phyloP scores from a whole-genome alignment of 2,329 filamentous ascomycete species.

The Xylaria sp. region DNA sequence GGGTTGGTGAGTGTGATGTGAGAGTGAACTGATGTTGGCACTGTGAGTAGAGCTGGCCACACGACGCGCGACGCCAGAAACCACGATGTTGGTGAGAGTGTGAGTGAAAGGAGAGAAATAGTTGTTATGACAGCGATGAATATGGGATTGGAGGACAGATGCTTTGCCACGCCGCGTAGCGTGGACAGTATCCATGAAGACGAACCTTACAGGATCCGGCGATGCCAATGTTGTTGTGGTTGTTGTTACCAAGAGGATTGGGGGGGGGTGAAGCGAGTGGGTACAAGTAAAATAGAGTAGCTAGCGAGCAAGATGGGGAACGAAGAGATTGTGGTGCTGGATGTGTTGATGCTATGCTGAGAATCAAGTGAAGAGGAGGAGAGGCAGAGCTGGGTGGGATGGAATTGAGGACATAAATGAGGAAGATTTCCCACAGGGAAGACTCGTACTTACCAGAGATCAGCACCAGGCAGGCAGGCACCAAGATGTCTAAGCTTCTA shows the following conservation, averaged over 20 bases:
- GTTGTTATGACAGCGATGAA: too few relatives aligned
- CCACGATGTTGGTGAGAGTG: too few relatives aligned
- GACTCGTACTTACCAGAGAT: not conserved
- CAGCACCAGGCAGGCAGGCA: not conserved
- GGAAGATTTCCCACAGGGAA: slow-evolving; percentile 10
- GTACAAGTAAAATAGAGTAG: slow-evolving; percentile 61
- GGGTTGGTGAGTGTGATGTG: too few relatives aligned
- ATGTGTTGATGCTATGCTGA: slow-evolving; percentile 52
- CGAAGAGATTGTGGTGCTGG: slow-evolving; percentile 49
- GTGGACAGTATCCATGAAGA: not conserved
- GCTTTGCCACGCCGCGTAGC: not conserved
- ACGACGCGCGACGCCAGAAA: too few relatives aligned
- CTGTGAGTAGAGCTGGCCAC: not conserved
- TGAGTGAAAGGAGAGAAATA: too few relatives aligned
- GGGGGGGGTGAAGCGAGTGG: slow-evolving; percentile 58
- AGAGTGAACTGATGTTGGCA: not conserved
- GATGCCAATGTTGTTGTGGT: slow-evolving; percentile 41
- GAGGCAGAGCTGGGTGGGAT: slow-evolving; percentile 19
- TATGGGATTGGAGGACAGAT: too few relatives aligned
- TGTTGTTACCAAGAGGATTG: slow-evolving; percentile 55
- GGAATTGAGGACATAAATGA: slow-evolving; percentile 27
- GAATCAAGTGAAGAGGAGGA: slow-evolving; percentile 36
- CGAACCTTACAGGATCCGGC: slow-evolving; percentile 30
- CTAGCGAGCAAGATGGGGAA: slow-evolving; percentile 61
- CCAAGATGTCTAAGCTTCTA: too few relatives aligned